Evolutionary conservation across 306 rosid species (phyloP).

Genomic region (Quercus glauca): DNA sequence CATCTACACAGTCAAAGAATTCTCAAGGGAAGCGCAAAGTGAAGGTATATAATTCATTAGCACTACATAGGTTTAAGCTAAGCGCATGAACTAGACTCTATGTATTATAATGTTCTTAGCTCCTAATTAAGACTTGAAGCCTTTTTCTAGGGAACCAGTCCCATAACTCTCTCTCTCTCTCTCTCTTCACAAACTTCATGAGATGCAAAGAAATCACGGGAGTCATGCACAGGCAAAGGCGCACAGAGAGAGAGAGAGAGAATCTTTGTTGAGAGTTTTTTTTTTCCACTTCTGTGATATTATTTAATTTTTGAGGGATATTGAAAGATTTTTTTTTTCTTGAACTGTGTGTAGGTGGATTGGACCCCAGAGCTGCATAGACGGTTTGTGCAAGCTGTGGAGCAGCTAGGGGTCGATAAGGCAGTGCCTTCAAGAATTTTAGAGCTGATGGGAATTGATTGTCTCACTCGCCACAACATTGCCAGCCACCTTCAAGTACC

Average conservation of each 20-base stretch:
- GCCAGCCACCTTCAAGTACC: slow-evolving; percentile 96
- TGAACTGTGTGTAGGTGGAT: slow-evolving; percentile 70
- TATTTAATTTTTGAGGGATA: not conserved
- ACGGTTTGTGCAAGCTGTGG: slow-evolving; percentile 93
- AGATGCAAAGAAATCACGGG: slow-evolving; percentile 42
- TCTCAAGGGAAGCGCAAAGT: slow-evolving; percentile 80
- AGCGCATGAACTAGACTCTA: not conserved
- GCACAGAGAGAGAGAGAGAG: not conserved
- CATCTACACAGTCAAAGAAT: slow-evolving; percentile 52
- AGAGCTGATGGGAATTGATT: slow-evolving; percentile 90
- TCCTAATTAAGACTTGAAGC: not conserved
- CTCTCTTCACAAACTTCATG: slow-evolving; percentile 1
- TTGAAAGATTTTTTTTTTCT: not conserved
- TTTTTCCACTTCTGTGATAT: not conserved
- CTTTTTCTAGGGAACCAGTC: not conserved
- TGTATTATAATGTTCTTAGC: not conserved
- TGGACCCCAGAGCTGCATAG: slow-evolving; percentile 97
- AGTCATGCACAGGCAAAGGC: slow-evolving; percentile 2
- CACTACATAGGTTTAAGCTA: not conserved
- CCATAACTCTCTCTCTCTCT: slow-evolving; percentile 24
- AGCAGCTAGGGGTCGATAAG: slow-evolving; percentile 91
- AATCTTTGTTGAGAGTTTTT: too few species aligned
- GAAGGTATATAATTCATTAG: slow-evolving; percentile 41
- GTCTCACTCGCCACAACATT: slow-evolving; percentile 97
- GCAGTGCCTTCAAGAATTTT: slow-evolving; percentile 95